These are phyloP conservation scores for Decorospora gaudefroyi DNA, from an alignment of 2,329 filamentous ascomycete species.

Conservation along the genomic window DNA sequence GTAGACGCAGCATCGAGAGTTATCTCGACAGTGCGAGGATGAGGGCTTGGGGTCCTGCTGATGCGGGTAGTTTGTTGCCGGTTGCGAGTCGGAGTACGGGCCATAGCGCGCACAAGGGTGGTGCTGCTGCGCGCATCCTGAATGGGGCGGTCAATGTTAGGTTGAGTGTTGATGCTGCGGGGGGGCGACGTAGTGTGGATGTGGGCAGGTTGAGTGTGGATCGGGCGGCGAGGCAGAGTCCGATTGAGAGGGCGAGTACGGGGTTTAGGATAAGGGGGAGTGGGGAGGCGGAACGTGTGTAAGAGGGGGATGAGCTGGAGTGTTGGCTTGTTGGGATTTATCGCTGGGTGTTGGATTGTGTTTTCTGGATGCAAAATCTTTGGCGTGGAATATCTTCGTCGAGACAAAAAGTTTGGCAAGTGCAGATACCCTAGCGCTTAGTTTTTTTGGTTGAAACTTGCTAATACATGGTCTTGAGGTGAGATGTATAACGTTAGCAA, in stretches of 20 bases:
- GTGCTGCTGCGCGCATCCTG: conserved; percentile 12
- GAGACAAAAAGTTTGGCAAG: conserved; percentile 1
- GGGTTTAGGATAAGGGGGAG: conserved; percentile 44
- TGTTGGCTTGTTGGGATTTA: neutral
- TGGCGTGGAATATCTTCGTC: no score
- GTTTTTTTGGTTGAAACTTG: neutral
- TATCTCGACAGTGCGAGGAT: conserved; percentile 30
- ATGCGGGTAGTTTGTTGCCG: conserved; percentile 26
- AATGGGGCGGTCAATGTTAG: conserved; percentile 18
- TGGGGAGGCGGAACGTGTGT: conserved; percentile 32
- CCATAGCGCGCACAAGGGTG: conserved; percentile 21
- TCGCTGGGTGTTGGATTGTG: neutral
- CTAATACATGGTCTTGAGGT: neutral
- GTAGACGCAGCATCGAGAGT: conserved; percentile 34
- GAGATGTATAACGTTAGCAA: no score
- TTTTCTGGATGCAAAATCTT: no score
- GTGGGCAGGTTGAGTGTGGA: conserved; percentile 30
- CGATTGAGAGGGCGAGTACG: conserved; percentile 38
- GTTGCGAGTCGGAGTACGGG: conserved; percentile 43
- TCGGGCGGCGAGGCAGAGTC: conserved; percentile 22
- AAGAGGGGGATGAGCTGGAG: neutral
- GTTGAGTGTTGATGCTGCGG: conserved; percentile 27
- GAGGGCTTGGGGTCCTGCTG: conserved; percentile 10
- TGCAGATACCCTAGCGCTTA: conserved; percentile 4
- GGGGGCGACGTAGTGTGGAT: conserved; percentile 21